Evolutionary conservation across 306 rosid species (phyloP).

Genomic region (Vigna reflexopilosa): DNA sequence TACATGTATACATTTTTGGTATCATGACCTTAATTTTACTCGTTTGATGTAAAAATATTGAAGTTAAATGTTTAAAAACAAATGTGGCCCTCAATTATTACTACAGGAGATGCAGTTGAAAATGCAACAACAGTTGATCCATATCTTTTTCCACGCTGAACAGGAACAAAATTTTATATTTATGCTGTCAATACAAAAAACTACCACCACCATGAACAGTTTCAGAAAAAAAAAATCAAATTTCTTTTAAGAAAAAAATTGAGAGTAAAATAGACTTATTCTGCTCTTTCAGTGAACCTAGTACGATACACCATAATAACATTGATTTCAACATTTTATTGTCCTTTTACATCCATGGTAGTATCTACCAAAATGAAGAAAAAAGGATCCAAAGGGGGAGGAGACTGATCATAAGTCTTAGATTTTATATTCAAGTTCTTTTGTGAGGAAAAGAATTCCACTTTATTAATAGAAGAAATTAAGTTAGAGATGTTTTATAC

Average conservation of each 20-base stretch:
- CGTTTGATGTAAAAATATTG: not conserved
- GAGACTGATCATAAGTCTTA: not conserved
- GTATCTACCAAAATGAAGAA: not conserved
- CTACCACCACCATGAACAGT: not conserved
- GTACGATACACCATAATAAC: constrained; percentile 9
- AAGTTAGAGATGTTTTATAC: not conserved
- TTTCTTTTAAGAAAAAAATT: not conserved
- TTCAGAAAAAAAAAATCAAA: constrained; percentile 14
- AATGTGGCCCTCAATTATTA: not conserved
- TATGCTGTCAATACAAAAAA: constrained; percentile 3
- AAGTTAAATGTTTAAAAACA: not conserved
- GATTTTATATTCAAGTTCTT: not conserved
- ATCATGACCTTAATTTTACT: not conserved
- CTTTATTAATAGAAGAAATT: not conserved
- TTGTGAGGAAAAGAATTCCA: not conserved
- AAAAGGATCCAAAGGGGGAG: not conserved
- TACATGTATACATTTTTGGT: not conserved
- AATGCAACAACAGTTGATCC: not conserved
- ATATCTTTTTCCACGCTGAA: not conserved
- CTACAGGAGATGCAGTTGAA: not conserved
- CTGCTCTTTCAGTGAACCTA: constrained; percentile 6
- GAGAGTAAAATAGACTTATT: not conserved
- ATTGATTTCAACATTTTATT: not conserved
- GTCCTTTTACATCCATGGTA: not conserved
- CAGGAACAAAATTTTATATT: not conserved